phyloP scores from a whole-genome alignment of 176 grass and related monocot genomes.

The Bonia amplexicaulis region DNA sequence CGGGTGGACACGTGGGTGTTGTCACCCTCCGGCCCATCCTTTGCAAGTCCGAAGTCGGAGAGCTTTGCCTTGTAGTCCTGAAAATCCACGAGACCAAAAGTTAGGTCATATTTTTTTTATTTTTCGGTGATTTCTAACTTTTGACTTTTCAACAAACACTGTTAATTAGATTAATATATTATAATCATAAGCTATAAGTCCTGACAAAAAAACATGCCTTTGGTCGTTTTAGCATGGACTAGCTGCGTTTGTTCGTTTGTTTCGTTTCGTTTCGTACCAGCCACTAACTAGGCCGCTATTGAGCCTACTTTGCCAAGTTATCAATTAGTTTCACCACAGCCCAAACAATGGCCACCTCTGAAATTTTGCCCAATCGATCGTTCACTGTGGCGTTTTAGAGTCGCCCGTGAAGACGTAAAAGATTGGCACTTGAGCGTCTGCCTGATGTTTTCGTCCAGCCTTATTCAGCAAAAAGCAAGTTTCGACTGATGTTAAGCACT shows the following conservation, averaged over 20 bases:
- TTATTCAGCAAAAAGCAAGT: background rate
- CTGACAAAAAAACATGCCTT: too few relatives aligned
- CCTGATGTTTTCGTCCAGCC: background rate
- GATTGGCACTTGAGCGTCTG: background rate
- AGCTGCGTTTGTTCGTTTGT: background rate
- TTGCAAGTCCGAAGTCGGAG: conserved; percentile 80
- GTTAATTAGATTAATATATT: too few relatives aligned
- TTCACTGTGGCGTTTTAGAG: background rate
- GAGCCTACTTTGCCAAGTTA: rapidly evolving
- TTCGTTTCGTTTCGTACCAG: background rate
- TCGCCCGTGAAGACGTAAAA: background rate
- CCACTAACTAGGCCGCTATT: background rate
- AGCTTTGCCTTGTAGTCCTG: conserved; percentile 82
- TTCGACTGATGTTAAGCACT: background rate
- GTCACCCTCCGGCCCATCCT: conserved; percentile 76
- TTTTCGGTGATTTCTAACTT: too few relatives aligned
- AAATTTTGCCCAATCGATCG: background rate
- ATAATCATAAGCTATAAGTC: too few relatives aligned
- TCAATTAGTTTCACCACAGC: background rate
- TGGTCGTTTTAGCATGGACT: background rate
- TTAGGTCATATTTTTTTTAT: too few relatives aligned
- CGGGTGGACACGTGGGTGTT: conserved; percentile 80
- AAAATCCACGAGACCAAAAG: background rate
- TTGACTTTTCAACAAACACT: too few relatives aligned
- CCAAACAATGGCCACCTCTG: background rate